Conservation (phyloP, 2,329 filamentous ascomycete genomes). For the Penicillium sp. region DNA sequence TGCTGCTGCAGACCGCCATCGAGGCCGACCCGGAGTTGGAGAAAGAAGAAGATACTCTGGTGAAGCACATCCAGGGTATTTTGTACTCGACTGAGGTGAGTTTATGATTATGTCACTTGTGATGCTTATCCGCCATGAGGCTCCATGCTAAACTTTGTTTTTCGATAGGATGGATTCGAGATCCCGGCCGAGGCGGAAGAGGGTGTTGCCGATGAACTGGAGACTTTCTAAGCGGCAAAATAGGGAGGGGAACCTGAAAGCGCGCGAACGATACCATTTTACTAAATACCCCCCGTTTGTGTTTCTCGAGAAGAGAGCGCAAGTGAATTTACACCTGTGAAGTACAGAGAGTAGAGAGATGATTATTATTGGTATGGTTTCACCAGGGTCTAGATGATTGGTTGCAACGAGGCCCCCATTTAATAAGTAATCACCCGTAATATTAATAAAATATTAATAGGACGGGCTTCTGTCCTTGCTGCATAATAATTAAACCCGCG, state of each 20-base stretch:
- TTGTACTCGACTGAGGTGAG: conserved; percentile 88
- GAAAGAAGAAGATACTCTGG: conserved; percentile 85
- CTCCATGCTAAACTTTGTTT: neutral
- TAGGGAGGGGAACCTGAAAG: neutral
- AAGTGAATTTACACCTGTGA: neutral
- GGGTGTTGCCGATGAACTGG: conserved; percentile 47
- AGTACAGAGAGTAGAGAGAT: neutral
- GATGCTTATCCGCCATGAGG: neutral
- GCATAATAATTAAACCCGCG: conserved; percentile 24
- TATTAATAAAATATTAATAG: neutral
- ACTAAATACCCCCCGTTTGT: conserved; percentile 24
- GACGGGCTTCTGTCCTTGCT: neutral
- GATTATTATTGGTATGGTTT: neutral
- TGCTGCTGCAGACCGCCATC: conserved; percentile 87
- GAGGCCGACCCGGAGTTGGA: conserved; percentile 91
- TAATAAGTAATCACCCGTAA: neutral
- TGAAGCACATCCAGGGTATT: conserved; percentile 96
- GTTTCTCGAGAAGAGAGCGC: neutral
- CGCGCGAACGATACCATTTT: conserved; percentile 14
- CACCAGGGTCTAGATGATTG: neutral
- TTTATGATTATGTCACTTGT: neutral
- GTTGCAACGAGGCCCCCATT: neutral
- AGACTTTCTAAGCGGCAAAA: conserved; percentile 35
- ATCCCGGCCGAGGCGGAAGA: conserved; percentile 69
- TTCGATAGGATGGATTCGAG: conserved; percentile 63